These are phyloP conservation scores for Rosa lucieae DNA, from an alignment of 306 rosid species.

Conservation along the genomic window DNA sequence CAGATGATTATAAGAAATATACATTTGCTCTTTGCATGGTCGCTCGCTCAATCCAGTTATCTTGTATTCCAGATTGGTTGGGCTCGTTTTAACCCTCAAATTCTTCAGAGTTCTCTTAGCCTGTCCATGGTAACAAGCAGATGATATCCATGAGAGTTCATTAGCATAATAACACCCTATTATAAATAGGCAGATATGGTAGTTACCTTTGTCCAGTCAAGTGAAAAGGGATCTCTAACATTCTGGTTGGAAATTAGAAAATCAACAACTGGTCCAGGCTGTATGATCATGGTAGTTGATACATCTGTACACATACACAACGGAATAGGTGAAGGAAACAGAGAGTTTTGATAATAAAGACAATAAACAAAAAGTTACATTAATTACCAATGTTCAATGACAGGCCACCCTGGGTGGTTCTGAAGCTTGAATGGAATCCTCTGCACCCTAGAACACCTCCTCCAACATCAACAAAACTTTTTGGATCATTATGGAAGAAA, in stretches of 20 bases:
- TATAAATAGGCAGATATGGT: not conserved
- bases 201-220: constrained; percentile 87
- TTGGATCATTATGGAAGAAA: constrained; percentile 71
- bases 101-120: constrained; percentile 80
- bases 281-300: constrained; percentile 85
- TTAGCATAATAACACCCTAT: not conserved
- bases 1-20: not conserved
- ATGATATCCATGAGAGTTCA: not conserved
- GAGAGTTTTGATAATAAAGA: not conserved
- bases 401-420: constrained; percentile 84
- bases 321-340: not conserved
- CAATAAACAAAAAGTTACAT: not conserved
- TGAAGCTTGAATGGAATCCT: constrained; percentile 92
- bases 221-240: constrained; percentile 60
- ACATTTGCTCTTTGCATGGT: constrained; percentile 76
- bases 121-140: constrained; percentile 36
- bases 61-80: constrained; percentile 72
- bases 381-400: constrained; percentile 73
- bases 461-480: constrained; percentile 63
- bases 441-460: constrained; percentile 92
- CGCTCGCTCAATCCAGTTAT: constrained; percentile 84
- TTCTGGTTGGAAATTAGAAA: constrained; percentile 75
- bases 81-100: constrained; percentile 67
- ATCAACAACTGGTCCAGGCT: constrained; percentile 93
- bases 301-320: constrained; percentile 49